Percentiles rank a stretch among this genome's conserved stretches.
These are phyloP conservation scores for Diutina rugosa DNA, from an alignment of 1,139 yeast genomes.

Conservation along the genomic window DNA sequence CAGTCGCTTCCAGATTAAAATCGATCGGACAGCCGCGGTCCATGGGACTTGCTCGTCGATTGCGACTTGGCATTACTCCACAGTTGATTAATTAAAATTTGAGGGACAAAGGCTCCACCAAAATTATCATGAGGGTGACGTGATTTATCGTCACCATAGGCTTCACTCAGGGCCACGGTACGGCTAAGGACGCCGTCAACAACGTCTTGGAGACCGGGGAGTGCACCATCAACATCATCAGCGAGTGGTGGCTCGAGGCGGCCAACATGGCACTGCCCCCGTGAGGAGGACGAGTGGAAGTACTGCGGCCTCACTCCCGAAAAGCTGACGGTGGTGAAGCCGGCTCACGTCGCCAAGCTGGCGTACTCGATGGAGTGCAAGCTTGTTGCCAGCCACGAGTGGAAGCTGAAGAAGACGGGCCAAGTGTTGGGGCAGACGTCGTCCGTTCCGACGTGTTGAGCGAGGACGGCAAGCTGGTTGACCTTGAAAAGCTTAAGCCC, in stretches of 20 bases:
- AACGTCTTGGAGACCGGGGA: constrained; percentile 41
- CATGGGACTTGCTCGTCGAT: too few species aligned
- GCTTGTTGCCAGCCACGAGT: constrained; percentile 29
- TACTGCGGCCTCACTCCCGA: constrained; percentile 40
- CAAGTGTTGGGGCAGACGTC: constrained; percentile 25
- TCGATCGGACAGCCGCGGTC: too few species aligned
- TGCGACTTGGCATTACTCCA: too few species aligned
- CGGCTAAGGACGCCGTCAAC: constrained; percentile 33
- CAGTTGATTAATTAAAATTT: too few species aligned
- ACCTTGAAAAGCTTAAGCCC: constrained; percentile 35
- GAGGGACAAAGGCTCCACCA: too few species aligned
- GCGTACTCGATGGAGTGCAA: constrained; percentile 49
- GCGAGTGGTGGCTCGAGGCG: constrained; percentile 57
- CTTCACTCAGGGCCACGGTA: constrained; percentile 23
- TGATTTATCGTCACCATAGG: constrained; percentile 28
- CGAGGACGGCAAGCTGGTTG: constrained; percentile 15
- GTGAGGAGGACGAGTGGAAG: constrained; percentile 41
- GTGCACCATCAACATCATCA: constrained; percentile 42
- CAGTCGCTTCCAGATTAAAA: too few species aligned
- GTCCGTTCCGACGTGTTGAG: constrained; percentile 39
- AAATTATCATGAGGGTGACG: too few species aligned
- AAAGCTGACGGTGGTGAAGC: constrained; percentile 30
- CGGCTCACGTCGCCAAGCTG: constrained; percentile 48
- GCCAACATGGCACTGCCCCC: constrained; percentile 44
- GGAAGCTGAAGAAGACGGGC: constrained; percentile 29